Conservation (phyloP, 1,284 basidiomycete genomes). For the Marasmius fiardii region DNA sequence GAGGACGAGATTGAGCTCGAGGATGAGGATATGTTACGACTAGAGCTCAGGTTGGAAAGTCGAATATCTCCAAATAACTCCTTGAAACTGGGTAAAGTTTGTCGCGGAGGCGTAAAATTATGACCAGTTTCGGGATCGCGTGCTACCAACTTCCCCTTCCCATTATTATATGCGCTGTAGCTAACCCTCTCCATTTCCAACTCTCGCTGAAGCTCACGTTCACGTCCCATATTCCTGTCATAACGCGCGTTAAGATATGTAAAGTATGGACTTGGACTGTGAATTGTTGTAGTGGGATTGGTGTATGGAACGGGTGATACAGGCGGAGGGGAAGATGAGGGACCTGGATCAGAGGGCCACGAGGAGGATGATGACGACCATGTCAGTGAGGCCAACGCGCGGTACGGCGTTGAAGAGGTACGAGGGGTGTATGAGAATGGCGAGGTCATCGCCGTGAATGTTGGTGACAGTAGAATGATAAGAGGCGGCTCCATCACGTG, state of each 20-base stretch:
- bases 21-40: neutral
- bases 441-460: too few relatives aligned
- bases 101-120: neutral
- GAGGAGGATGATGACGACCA: neutral
- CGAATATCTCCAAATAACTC: neutral
- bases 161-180: neutral
- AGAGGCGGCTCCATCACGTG: too few relatives aligned
- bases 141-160: neutral
- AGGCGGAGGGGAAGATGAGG: neutral
- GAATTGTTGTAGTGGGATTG: neutral
- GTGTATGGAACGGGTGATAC: neutral
- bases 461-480: too few relatives aligned
- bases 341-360: neutral
- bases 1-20: neutral
- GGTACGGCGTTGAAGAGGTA: neutral
- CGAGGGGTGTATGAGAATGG: neutral
- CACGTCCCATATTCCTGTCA: neutral
- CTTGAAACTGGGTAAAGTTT: neutral
- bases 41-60: neutral
- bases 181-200: neutral
- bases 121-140: neutral
- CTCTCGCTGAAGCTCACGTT: neutral
- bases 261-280: neutral
- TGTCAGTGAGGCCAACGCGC: neutral
- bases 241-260: neutral